Evolutionary conservation across 176 grass and related monocot genomes (phyloP).

Genomic region (Oryza meridionalis): DNA sequence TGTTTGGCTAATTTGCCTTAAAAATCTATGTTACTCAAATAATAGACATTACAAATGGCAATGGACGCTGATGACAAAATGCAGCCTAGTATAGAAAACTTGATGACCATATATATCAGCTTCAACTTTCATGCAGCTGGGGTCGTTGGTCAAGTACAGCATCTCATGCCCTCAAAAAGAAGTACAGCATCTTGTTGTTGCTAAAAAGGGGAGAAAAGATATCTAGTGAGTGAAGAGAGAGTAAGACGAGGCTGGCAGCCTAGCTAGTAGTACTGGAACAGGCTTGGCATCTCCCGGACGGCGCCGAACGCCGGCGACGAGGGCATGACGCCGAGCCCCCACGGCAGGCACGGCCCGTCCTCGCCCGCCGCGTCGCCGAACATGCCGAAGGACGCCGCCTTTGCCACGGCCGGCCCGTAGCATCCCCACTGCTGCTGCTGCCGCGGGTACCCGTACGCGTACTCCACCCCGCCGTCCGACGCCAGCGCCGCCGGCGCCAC

Average conservation of each 20-base stretch:
- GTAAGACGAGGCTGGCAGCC: neutral
- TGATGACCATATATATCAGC: slow-evolving; percentile 17
- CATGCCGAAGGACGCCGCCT: slow-evolving; percentile 47
- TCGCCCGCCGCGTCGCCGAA: slow-evolving; percentile 49
- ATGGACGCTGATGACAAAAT: neutral
- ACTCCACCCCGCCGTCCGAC: slow-evolving; percentile 43
- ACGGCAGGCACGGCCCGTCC: slow-evolving; percentile 68
- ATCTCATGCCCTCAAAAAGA: slow-evolving; percentile 57
- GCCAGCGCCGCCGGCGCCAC: slow-evolving; percentile 34
- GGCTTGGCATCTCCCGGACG: slow-evolving; percentile 67
- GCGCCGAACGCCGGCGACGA: slow-evolving; percentile 63
- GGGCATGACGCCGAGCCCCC: slow-evolving; percentile 78
- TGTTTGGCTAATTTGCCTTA: neutral
- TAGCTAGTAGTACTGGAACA: slow-evolving; percentile 88
- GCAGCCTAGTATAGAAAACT: neutral
- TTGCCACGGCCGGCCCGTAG: slow-evolving; percentile 60
- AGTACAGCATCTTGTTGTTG: slow-evolving; percentile 51
- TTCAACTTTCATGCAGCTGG: slow-evolving; percentile 46
- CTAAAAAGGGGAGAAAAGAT: slow-evolving; percentile 39
- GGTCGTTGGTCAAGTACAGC: slow-evolving; percentile 67
- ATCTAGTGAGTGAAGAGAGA: neutral
- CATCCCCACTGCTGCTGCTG: slow-evolving; percentile 80
- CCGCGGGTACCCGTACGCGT: slow-evolving; percentile 62
- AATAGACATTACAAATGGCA: neutral
- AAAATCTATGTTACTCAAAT: neutral